These are phyloP conservation scores for Chenopodium berlandieri DNA, from an alignment of 148 eudicot species.

Conservation along the genomic window DNA sequence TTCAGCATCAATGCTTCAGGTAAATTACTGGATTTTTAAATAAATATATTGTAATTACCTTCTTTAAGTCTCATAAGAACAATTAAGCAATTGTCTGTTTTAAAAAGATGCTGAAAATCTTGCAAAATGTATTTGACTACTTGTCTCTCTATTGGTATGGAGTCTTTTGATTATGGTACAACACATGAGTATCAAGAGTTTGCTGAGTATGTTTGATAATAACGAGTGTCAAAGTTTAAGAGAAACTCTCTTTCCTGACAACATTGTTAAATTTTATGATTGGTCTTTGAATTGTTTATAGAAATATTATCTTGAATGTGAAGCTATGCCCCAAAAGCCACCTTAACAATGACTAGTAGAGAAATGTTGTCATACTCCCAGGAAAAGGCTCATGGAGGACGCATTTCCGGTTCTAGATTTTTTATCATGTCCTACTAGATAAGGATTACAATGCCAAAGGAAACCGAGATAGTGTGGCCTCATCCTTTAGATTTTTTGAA, in stretches of 20 bases:
- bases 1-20: constrained; percentile 92
- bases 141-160: neutral
- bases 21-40: constrained; percentile 21
- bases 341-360: neutral
- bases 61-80: neutral
- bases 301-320: neutral
- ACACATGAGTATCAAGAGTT: neutral
- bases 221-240: neutral
- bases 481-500: no score
- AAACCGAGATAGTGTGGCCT: neutral
- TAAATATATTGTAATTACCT: neutral
- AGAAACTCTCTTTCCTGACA: neutral
- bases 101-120: neutral
- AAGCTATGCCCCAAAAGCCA: neutral
- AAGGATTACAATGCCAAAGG: neutral
- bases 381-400: neutral
- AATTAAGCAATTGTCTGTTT: neutral
- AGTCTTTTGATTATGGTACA: neutral
- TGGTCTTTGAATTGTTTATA: neutral
- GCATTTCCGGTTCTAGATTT: neutral
- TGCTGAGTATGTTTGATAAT: neutral
- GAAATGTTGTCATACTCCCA: neutral
- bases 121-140: neutral
- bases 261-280: neutral
- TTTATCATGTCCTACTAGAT: neutral